These are phyloP conservation scores for Lichtheimia corymbifera DNA, from an alignment of 371 early-diverging fungal species.

Conservation along the genomic window DNA sequence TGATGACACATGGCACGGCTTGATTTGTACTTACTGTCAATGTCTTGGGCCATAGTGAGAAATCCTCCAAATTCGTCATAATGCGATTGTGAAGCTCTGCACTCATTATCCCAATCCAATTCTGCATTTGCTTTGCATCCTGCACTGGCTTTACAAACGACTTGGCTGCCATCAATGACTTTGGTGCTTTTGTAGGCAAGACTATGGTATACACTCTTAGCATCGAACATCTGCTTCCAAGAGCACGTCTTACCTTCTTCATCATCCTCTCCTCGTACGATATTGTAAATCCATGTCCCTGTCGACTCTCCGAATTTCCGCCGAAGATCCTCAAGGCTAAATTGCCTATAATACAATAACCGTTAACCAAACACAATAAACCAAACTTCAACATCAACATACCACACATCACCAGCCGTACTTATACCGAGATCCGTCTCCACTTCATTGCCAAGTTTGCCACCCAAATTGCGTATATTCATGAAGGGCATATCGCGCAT, in stretches of 20 bases:
- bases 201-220: conserved; percentile 26
- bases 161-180: conserved; percentile 66
- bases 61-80: conserved; percentile 48
- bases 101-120: conserved; percentile 60
- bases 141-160: conserved; percentile 41
- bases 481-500: conserved; percentile 66
- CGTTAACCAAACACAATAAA: too few relatives aligned
- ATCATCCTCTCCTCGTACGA: conserved; percentile 64
- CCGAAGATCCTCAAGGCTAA: conserved; percentile 36
- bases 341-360: conserved; percentile 20
- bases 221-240: background rate
- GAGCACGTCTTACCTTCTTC: conserved; percentile 45
- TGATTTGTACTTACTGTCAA: conserved; percentile 29
- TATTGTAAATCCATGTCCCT: conserved; percentile 62
- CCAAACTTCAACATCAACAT: background rate
- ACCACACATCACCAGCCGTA: conserved; percentile 53
- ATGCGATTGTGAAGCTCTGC: conserved; percentile 60
- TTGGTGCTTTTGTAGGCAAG: conserved; percentile 42
- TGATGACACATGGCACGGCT: background rate
- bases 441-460: conserved; percentile 82
- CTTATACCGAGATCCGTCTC: conserved; percentile 59
- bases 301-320: conserved; percentile 39
- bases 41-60: conserved; percentile 55
- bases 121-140: conserved; percentile 29
- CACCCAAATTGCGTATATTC: conserved; percentile 85